Conservation (phyloP, 2,329 filamentous ascomycete species). For the Neonectria coccinea region DNA sequence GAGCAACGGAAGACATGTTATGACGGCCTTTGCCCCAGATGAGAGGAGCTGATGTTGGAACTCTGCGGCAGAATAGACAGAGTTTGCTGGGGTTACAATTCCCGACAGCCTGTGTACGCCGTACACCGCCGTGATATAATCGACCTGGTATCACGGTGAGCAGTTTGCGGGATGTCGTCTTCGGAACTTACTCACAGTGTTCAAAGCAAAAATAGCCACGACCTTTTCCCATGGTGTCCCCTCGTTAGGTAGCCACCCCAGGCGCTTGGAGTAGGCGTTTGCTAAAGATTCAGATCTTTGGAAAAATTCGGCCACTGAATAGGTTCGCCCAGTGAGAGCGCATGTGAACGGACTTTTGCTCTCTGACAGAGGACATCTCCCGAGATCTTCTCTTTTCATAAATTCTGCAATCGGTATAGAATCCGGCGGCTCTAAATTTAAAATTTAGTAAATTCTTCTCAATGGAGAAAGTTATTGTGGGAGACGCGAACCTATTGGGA, state of each 20-base stretch:
- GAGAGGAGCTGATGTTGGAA: conserved; percentile 78
- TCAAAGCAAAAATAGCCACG: conserved; percentile 78
- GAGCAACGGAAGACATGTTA: conserved; percentile 77
- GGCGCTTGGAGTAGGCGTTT: conserved; percentile 74
- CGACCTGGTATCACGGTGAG: conserved; percentile 63
- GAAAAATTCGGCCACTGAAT: conserved; percentile 71
- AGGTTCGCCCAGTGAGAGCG: conserved; percentile 76
- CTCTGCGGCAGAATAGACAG: conserved; percentile 76
- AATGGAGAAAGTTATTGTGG: too few relatives aligned
- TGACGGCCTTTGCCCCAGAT: conserved; percentile 75
- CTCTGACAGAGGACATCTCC: conserved; percentile 70
- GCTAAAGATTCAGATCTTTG: conserved; percentile 76
- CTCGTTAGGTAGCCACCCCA: conserved; percentile 76
- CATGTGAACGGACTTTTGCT: conserved; percentile 81
- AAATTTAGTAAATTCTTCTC: not conserved
- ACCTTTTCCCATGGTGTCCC: conserved; percentile 87
- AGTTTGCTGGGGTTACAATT: conserved; percentile 79
- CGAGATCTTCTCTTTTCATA: conserved; percentile 78
- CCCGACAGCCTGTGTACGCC: conserved; percentile 79
- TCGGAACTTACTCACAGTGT: conserved; percentile 69
- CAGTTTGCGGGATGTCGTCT: not conserved
- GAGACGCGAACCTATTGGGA: conserved; percentile 60
- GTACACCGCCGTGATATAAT: conserved; percentile 78
- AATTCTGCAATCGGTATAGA: conserved; percentile 81
- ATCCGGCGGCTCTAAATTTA: conserved; percentile 70